These are phyloP conservation scores for Podospora tetraspora DNA, from an alignment of 495 filamentous ascomycete species.

Conservation along the genomic window DNA sequence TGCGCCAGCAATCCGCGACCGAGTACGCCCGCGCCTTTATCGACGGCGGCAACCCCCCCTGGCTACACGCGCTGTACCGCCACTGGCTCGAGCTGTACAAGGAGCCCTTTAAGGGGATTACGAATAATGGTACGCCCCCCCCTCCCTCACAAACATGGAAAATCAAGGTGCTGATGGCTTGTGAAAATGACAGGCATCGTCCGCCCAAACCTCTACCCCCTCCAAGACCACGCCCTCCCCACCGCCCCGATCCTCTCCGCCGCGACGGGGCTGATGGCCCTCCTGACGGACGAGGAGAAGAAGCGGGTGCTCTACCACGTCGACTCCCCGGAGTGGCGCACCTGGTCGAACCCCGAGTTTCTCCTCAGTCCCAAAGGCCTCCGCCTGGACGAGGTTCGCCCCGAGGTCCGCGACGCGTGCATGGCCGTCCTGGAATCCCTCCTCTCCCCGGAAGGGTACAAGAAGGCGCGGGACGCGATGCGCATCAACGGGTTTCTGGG, in stretches of 20 bases:
- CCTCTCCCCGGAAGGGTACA: conserved; percentile 63
- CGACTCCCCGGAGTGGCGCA: conserved; percentile 65
- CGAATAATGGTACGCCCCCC: conserved; percentile 53
- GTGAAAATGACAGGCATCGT: conserved; percentile 40
- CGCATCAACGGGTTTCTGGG: conserved; percentile 76
- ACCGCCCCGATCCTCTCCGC: conserved; percentile 50
- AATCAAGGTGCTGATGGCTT: too few relatives aligned
- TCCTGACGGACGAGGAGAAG: conserved; percentile 45
- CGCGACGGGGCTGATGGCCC: conserved; percentile 38
- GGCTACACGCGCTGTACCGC: conserved; percentile 61
- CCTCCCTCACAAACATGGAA: not conserved
- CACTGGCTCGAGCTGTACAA: conserved; percentile 61
- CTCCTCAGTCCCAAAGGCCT: conserved; percentile 57
- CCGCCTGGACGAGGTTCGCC: conserved; percentile 55
- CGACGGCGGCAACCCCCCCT: conserved; percentile 55
- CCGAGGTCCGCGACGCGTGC: conserved; percentile 40
- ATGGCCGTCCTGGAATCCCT: conserved; percentile 51
- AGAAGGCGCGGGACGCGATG: conserved; percentile 63
- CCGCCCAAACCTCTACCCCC: conserved; percentile 50
- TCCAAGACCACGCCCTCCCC: conserved; percentile 58
- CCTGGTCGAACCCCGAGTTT: conserved; percentile 74
- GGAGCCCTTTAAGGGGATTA: conserved; percentile 68
- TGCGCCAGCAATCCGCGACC: conserved; percentile 58
- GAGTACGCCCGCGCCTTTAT: conserved; percentile 60
- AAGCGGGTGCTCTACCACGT: conserved; percentile 51